A percentile compares a stretch with the other conserved stretches of the same genome.
Conservation (phyloP, 352 stramenopile genomes). For the Blastocystis sp. region DNA sequence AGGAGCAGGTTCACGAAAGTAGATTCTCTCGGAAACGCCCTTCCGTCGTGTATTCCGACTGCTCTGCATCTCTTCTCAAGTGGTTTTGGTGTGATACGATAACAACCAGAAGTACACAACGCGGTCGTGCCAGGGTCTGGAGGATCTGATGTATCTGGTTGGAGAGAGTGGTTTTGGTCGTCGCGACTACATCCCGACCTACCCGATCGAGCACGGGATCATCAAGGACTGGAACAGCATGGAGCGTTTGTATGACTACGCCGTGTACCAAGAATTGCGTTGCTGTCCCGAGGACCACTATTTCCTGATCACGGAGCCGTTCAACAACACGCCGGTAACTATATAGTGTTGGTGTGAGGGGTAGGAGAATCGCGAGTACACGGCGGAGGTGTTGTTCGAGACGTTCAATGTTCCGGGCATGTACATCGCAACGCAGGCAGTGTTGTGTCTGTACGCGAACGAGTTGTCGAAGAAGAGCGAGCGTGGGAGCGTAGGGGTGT, state of each 20-base stretch:
- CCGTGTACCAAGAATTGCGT: slow-evolving; percentile 86
- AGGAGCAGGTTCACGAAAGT: slow-evolving; percentile 86
- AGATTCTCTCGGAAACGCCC: slow-evolving; percentile 86
- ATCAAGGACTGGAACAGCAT: slow-evolving; percentile 87
- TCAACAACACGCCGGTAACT: slow-evolving; percentile 81
- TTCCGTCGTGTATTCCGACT: slow-evolving; percentile 91
- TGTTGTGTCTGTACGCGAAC: slow-evolving; percentile 83
- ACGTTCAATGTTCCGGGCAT: slow-evolving; percentile 74
- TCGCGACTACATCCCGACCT: slow-evolving; percentile 85
- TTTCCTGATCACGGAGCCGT: slow-evolving; percentile 83
- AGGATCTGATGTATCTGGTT: slow-evolving; percentile 91
- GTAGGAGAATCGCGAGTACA: slow-evolving; percentile 87
- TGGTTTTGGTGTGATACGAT: not conserved
- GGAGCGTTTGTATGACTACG: slow-evolving; percentile 88
- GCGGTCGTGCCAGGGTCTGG: slow-evolving; percentile 82
- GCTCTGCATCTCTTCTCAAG: slow-evolving; percentile 76
- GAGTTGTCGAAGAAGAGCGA: slow-evolving; percentile 67
- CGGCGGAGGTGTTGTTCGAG: slow-evolving; percentile 89
- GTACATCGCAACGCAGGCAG: slow-evolving; percentile 89
- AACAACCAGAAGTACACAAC: slow-evolving; percentile 71
- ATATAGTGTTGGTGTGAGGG: not conserved
- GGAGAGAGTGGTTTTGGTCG: slow-evolving; percentile 85
- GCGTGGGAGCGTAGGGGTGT: not conserved
- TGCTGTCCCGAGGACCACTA: slow-evolving; percentile 89
- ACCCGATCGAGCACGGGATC: slow-evolving; percentile 76